Base-by-base conservation (phyloP, 495 filamentous ascomycete species). In the Penicillium silybi region DNA sequence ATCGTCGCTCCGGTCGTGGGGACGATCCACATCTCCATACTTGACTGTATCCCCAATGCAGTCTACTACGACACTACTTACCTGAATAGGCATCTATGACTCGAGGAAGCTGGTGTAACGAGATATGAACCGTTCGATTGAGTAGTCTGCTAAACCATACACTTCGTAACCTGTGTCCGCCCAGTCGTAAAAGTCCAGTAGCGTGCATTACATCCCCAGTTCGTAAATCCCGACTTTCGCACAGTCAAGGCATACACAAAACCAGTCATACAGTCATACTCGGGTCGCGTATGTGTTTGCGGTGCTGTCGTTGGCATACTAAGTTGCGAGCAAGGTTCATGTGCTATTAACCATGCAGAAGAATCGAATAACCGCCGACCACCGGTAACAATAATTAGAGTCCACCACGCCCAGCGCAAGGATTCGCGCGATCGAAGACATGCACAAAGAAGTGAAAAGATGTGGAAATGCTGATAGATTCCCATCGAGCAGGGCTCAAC, bases 371-470 rank as follows among this genome's bases (percentile, higher is more conserved):
- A 23, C 34, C 34, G 16, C 49, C 37, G 45, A 45, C 45, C 44
- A 41, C 17, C 48, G 29, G 34, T 39, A 18, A 18, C 25, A 54
- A 55, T 39, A 49, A 57, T 34, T 46, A 56, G 48, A 56, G 52
- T 54, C 49, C 52, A 50, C 46, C 43, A 61, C 61, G 61, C 43
- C 52, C 61, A 56, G 54, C 58, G 58, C 50, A 51, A 48, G 52
- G 54, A 53, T 46, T 50, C 43, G 49, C 44, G 54, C 52, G 42
- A 46, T 49, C 41, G 41, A 61, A 61, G 47, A 56, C 54, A 64
- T 64, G 55, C 58, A 58, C 51, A 60, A 29, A 58, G 54, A 63
- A 58, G 41, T 39, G 37, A 52, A 50, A 57, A 58, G 41, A 54
- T 53, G 44, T 48, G 53, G 46, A 55, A 48, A 46, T 29, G 26